Evolutionary conservation across 306 rosid species (phyloP).

Genomic region (Rosa lucieae): DNA sequence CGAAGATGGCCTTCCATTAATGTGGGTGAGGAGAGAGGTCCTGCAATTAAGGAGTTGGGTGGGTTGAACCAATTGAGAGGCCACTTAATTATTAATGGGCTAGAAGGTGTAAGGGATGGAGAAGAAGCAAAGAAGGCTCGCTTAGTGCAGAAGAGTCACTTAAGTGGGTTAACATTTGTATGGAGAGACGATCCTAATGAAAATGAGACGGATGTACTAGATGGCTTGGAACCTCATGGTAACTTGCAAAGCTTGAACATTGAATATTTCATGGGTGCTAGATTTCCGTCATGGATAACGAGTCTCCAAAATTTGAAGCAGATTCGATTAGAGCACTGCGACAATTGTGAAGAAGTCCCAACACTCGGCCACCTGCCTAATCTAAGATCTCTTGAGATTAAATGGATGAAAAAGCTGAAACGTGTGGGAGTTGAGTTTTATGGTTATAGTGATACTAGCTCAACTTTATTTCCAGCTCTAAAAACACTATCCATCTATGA

Average conservation of each 20-base stretch:
- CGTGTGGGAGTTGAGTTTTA: not conserved
- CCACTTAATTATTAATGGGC: not conserved
- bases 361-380: too few species aligned
- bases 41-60: not conserved
- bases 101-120: not conserved
- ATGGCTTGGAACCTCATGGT: not conserved
- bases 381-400: too few species aligned
- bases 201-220: not conserved
- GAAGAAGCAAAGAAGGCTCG: not conserved
- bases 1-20: not conserved
- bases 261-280: not conserved
- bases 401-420: too few species aligned
- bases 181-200: too few species aligned
- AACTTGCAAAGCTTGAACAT: not conserved
- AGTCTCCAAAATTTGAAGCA: too few species aligned
- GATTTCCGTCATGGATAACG: not conserved
- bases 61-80: not conserved
- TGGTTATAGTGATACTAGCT: not conserved
- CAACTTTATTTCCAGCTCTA: not conserved
- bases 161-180: too few species aligned
- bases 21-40: too few species aligned
- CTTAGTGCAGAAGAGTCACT: not conserved
- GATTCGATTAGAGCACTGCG: too few species aligned
- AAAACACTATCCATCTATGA: fast-evolving
- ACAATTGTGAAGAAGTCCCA: too few species aligned